These are phyloP conservation scores for Skeletonema menzelii DNA, from an alignment of 108 stramenopile species.

Conservation along the genomic window DNA sequence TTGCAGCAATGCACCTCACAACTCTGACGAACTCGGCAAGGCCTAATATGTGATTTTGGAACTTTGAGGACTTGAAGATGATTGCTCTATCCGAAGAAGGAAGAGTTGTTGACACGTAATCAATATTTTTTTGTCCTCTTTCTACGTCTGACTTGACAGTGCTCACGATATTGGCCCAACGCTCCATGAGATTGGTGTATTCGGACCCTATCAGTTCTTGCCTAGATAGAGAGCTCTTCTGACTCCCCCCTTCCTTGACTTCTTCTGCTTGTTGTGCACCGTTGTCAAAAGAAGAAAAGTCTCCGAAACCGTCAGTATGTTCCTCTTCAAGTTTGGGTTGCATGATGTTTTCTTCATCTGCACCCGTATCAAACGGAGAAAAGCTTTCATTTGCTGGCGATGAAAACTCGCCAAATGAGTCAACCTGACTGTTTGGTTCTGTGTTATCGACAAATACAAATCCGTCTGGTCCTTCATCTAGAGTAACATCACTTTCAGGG, in stretches of 20 bases:
- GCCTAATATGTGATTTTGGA: slow-evolving; percentile 38
- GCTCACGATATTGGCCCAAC: slow-evolving; percentile 27
- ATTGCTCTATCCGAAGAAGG: slow-evolving; percentile 17
- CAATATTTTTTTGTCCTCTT: slow-evolving; percentile 25
- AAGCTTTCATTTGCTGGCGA: background rate
- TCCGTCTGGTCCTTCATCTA: slow-evolving; percentile 6
- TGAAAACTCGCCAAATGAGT: slow-evolving; percentile 16
- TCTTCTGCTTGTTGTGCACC: background rate
- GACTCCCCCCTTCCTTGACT: background rate
- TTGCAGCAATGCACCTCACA: slow-evolving; percentile 60
- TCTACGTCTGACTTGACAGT: slow-evolving; percentile 31
- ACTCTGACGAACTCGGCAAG: slow-evolving; percentile 68
- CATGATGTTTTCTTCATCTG: slow-evolving; percentile 1
- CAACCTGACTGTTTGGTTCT: slow-evolving; percentile 31
- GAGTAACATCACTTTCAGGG: background rate
- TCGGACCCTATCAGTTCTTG: slow-evolving; percentile 18
- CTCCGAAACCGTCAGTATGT: slow-evolving; percentile 32
- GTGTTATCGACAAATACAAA: background rate
- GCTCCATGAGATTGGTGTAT: slow-evolving; percentile 2
- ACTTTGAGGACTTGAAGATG: slow-evolving; percentile 33
- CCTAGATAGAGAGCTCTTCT: background rate
- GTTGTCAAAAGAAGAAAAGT: slow-evolving; percentile 42
- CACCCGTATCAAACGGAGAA: background rate
- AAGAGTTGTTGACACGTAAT: slow-evolving; percentile 10
- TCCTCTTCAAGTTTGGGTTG: slow-evolving; percentile 6